These are phyloP conservation scores for Microdochium trichocladiopsis DNA, from an alignment of 2,329 filamentous ascomycete genomes.

Conservation along the genomic window DNA sequence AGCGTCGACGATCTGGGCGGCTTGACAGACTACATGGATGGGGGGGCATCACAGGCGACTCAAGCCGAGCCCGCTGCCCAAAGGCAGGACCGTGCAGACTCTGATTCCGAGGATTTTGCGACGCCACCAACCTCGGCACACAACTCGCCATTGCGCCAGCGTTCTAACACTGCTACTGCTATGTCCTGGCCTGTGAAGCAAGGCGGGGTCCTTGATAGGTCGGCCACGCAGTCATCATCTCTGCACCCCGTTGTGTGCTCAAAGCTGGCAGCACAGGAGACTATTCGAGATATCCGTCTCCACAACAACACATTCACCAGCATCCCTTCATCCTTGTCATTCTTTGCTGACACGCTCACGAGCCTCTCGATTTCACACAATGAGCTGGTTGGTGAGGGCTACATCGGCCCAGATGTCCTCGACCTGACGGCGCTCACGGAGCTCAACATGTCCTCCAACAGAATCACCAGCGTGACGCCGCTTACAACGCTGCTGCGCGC, in stretches of 20 bases:
- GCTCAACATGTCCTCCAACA: slow-evolving; percentile 68
- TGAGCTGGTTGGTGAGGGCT: slow-evolving; percentile 56
- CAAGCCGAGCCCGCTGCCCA: slow-evolving; percentile 8
- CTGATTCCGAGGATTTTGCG: slow-evolving; percentile 49
- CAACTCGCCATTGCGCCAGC: slow-evolving; percentile 39
- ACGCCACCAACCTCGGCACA: slow-evolving; percentile 50
- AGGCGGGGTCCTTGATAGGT: slow-evolving; percentile 63
- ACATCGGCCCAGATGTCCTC: slow-evolving; percentile 55
- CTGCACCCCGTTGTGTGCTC: slow-evolving; percentile 52
- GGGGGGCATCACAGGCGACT: neutral
- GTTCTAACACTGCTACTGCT: slow-evolving; percentile 38
- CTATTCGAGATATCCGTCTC: slow-evolving; percentile 54
- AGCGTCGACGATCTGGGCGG: neutral
- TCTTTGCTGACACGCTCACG: slow-evolving; percentile 64
- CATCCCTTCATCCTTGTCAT: slow-evolving; percentile 64
- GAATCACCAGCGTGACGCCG: slow-evolving; percentile 62
- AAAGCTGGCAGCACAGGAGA: slow-evolving; percentile 44
- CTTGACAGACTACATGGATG: too few relatives aligned
- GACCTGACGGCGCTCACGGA: slow-evolving; percentile 69
- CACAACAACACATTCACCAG: slow-evolving; percentile 69
- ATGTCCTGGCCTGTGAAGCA: slow-evolving; percentile 48
- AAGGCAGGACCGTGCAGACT: slow-evolving; percentile 35
- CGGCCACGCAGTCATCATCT: slow-evolving; percentile 55
- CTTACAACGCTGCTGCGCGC: slow-evolving; percentile 64
- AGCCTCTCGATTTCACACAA: slow-evolving; percentile 72